A percentile compares a stretch with the other conserved stretches of the same genome.
Evolutionary conservation across 495 filamentous ascomycete species (phyloP).

Genomic region (Pyronema omphalodes): DNA sequence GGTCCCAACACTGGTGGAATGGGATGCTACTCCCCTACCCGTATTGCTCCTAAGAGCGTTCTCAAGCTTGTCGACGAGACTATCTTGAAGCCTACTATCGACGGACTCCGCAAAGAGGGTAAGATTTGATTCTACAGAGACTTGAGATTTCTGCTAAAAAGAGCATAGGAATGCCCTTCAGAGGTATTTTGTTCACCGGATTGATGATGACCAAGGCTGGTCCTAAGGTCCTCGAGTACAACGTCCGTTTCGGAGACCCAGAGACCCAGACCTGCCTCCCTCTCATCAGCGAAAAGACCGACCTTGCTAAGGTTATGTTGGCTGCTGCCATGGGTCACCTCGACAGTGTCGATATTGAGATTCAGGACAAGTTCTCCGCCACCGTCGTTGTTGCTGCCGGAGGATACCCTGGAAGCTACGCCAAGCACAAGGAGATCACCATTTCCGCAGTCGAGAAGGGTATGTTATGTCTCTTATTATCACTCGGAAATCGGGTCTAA

Average conservation of each 20-base stretch:
- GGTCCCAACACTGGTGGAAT: conserved; percentile 95
- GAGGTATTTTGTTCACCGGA: conserved; percentile 82
- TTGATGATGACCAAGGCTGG: conserved; percentile 84
- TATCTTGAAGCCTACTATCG: conserved; percentile 74
- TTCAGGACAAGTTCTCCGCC: conserved; percentile 51
- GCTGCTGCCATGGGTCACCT: conserved; percentile 66
- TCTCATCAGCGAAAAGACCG: conserved; percentile 57
- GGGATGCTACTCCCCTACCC: conserved; percentile 90
- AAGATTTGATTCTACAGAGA: conserved; percentile 10
- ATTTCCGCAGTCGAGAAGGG: conserved; percentile 32
- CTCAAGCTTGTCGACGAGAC: conserved; percentile 61
- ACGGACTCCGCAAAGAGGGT: conserved; percentile 69
- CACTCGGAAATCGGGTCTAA: background rate
- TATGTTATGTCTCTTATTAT: conserved; percentile 22
- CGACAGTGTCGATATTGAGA: conserved; percentile 45
- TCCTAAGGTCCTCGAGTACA: conserved; percentile 86
- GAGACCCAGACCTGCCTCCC: conserved; percentile 87
- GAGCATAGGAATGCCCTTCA: conserved; percentile 45
- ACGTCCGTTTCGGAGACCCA: conserved; percentile 89
- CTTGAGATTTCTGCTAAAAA: background rate
- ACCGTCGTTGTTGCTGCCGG: conserved; percentile 89
- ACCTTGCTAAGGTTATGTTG: conserved; percentile 78
- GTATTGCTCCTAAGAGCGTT: conserved; percentile 54
- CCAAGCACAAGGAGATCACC: conserved; percentile 60
- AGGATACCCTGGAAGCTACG: conserved; percentile 84